Evolutionary conservation across 371 early-diverging fungal genomes (phyloP).

Genomic region (Nematocida sp.): DNA sequence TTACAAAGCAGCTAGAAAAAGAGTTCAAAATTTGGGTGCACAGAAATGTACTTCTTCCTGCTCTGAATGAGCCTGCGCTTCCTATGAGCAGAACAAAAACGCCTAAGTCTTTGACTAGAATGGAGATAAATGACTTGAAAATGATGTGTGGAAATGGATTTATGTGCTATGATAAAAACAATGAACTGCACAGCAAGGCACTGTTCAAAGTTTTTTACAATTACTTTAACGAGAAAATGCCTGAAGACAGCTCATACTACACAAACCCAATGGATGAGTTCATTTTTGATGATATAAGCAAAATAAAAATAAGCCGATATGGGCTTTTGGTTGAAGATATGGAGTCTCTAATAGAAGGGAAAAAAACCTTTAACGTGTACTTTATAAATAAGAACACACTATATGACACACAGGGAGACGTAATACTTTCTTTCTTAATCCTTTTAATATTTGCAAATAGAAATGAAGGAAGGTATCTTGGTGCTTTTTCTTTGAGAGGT

Average conservation of each 20-base stretch:
- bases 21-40: slow-evolving; percentile 40
- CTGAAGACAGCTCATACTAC: slow-evolving; percentile 38
- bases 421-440: slow-evolving; percentile 44
- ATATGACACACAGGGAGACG: slow-evolving; percentile 54
- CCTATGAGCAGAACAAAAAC: neutral
- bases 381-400: slow-evolving; percentile 49
- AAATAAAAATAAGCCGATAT: slow-evolving; percentile 40
- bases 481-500: slow-evolving; percentile 34
- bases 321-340: slow-evolving; percentile 55
- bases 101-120: neutral
- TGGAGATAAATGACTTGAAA: slow-evolving; percentile 37
- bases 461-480: slow-evolving; percentile 34
- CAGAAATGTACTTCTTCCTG: slow-evolving; percentile 17
- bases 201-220: slow-evolving; percentile 53
- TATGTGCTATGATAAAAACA: slow-evolving; percentile 57
- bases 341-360: slow-evolving; percentile 52
- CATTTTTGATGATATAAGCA: slow-evolving; percentile 48
- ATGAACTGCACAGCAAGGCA: slow-evolving; percentile 28
- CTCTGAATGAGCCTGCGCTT: neutral
- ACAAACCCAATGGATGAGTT: slow-evolving; percentile 60
- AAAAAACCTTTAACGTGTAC: slow-evolving; percentile 53
- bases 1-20: slow-evolving; percentile 47
- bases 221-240: slow-evolving; percentile 47
- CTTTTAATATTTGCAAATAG: slow-evolving; percentile 40
- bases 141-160: slow-evolving; percentile 43